These are phyloP conservation scores for Boletus sensibilis DNA, from an alignment of 768 basidiomycete species.

Conservation along the genomic window DNA sequence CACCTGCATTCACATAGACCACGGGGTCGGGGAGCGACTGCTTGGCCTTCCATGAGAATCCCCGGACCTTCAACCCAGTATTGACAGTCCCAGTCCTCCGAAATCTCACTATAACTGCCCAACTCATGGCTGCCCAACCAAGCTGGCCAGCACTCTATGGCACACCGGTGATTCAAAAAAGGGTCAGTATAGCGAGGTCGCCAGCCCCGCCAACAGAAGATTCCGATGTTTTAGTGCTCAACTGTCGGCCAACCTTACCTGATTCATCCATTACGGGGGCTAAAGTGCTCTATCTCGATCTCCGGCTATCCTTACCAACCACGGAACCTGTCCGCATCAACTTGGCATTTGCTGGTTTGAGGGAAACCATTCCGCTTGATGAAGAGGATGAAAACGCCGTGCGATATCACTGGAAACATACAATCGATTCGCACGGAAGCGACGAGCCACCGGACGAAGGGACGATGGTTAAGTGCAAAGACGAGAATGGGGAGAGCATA, in stretches of 20 bases:
- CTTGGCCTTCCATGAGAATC: background rate
- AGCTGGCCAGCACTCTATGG: conserved; percentile 8
- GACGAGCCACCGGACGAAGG: conserved; percentile 15
- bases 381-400: background rate
- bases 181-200: conserved; percentile 13
- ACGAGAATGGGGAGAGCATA: conserved; percentile 4
- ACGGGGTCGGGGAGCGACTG: background rate
- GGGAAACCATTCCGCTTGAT: conserved; percentile 5
- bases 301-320: conserved; percentile 12
- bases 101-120: background rate
- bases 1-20: background rate
- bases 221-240: conserved; percentile 23
- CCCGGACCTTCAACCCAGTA: background rate
- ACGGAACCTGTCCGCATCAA: background rate
- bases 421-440: conserved; percentile 17
- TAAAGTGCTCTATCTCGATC: conserved; percentile 18
- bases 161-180: conserved; percentile 6
- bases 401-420: conserved; percentile 17
- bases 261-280: background rate
- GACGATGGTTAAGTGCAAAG: conserved; percentile 3
- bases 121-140: background rate
- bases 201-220: conserved; percentile 14
- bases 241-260: conserved; percentile 13
- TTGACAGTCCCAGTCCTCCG: background rate
- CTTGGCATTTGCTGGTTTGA: conserved; percentile 17